Base-by-base conservation (phyloP, 441 rosid genomes). In the Isatis lusitanica region DNA sequence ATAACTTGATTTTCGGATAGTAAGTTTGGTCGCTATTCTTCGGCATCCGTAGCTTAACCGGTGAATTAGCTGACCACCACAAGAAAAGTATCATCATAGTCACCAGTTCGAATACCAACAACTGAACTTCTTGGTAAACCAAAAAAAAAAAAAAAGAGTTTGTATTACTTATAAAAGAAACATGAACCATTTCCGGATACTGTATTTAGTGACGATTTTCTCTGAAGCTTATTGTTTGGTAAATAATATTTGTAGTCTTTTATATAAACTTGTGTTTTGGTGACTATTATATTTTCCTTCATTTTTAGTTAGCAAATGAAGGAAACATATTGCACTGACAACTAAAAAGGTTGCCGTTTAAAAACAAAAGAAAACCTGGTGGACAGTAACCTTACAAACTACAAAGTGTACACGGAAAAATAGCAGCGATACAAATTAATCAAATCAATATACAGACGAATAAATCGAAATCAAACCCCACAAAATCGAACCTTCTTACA, bases 391-490 rank as follows among this genome's bases (percentile, higher is more conserved):
- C 38, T 39, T 58, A 60, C 46, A 67, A 74, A 67, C 30, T 58
- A 60, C 46, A 67, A 74, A 67, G 31, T 26, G 66, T 65, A 65
- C 21, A 24, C 24, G n/a, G 5, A 55, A 9, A n/a, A 43, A n/a
- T n/a, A 67, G 18, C 60, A 58, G 30, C 26, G 9, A 61, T 62
- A 61, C 65, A 65, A 39, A 66, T 11, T 6, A 53, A 74, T 35
- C 74, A 55, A 76, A 69, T 64, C 71, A 55, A 65, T 70, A 76
- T 76, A 75, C 61, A 68, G 17, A 60, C 48, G 1, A 36, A 73
- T 12, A 53, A 69, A 17, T 13, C 11, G 44, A 75, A 56, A 63
- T 9, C 58, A 64, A 64, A 70, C 33, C 55, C 4, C 56, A 76
- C 71, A 63, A 74, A 75, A 44, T 17, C 65, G 50, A 70, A 35